phyloP scores from a whole-genome alignment of 1,284 basidiomycete species.

The Cryptococcus hybrid region DNA sequence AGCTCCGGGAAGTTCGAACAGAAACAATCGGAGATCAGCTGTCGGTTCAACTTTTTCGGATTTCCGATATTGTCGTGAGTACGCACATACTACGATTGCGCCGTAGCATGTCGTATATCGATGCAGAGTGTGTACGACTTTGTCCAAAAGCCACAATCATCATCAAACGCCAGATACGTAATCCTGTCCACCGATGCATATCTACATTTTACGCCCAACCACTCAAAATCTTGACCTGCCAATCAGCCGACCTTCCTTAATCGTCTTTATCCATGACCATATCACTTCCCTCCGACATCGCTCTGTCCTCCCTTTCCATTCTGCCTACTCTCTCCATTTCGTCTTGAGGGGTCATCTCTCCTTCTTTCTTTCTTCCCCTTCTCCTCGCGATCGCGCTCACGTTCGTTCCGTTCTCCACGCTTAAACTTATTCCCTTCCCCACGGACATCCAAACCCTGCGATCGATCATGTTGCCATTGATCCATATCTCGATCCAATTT shows the following conservation, averaged over 20 bases:
- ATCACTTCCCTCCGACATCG: constrained; percentile 27
- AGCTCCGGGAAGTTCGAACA: no score
- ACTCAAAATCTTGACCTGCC: no score
- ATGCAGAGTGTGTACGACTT: no score
- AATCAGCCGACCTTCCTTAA: background rate
- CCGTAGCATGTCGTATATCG: no score
- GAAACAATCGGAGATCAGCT: no score
- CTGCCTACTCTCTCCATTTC: constrained; percentile 2
- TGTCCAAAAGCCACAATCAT: no score
- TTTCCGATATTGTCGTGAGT: no score
- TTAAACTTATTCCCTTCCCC: constrained; percentile 2
- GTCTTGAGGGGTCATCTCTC: constrained; percentile 7
- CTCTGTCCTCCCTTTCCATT: constrained; percentile 46
- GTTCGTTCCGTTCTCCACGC: constrained; percentile 2
- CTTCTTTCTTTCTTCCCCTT: constrained; percentile 7
- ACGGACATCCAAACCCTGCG: constrained; percentile 5
- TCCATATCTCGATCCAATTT: constrained; percentile 31
- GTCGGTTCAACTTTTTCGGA: no score
- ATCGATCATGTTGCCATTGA: constrained; percentile 25
- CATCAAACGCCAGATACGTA: no score
- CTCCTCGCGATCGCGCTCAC: constrained; percentile 12
- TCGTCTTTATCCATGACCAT: constrained; percentile 36
- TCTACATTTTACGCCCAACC: no score
- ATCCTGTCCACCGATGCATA: no score
- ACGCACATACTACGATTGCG: no score